Conservation (phyloP, 129 eudicot species). For the Deinandra increscens region DNA sequence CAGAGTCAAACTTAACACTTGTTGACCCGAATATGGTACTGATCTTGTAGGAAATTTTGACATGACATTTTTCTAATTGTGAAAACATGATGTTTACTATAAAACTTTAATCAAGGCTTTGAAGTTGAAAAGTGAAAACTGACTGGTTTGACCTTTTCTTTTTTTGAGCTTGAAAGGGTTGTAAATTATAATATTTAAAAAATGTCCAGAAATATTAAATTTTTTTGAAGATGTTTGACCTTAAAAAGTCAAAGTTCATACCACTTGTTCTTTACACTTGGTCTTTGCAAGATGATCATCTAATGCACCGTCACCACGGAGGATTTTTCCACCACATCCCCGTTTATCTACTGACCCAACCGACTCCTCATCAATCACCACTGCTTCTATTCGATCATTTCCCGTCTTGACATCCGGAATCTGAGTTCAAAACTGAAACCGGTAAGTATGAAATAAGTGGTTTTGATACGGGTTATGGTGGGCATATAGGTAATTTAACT, state of each 20-base stretch:
- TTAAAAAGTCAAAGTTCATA: conserved; percentile 26
- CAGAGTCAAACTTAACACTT: too few species aligned
- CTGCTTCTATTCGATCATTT: conserved; percentile 78
- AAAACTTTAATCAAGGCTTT: background rate
- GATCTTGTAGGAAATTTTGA: background rate
- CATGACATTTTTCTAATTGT: background rate
- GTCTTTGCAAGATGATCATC: conserved; percentile 53
- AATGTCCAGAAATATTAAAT: too few species aligned
- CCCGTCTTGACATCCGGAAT: conserved; percentile 73
- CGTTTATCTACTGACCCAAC: conserved; percentile 49
- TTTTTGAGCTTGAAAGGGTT: too few species aligned
- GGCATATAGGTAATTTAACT: background rate
- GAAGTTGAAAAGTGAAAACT: conserved; percentile 34
- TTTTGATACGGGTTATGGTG: background rate
- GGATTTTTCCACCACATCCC: conserved; percentile 76
- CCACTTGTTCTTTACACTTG: conserved; percentile 45
- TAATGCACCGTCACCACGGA: conserved; percentile 75
- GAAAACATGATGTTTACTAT: background rate
- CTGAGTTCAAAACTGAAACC: conserved; percentile 27
- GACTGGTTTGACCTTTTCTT: background rate
- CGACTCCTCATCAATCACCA: conserved; percentile 82
- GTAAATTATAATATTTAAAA: too few species aligned
- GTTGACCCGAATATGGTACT: background rate
- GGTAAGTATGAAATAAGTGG: too few species aligned
- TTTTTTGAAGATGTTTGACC: too few species aligned